Percentiles rank a stretch among this genome's conserved stretches.
Evolutionary conservation across 306 rosid genomes (phyloP).

Genomic region (Vicia villosa): DNA sequence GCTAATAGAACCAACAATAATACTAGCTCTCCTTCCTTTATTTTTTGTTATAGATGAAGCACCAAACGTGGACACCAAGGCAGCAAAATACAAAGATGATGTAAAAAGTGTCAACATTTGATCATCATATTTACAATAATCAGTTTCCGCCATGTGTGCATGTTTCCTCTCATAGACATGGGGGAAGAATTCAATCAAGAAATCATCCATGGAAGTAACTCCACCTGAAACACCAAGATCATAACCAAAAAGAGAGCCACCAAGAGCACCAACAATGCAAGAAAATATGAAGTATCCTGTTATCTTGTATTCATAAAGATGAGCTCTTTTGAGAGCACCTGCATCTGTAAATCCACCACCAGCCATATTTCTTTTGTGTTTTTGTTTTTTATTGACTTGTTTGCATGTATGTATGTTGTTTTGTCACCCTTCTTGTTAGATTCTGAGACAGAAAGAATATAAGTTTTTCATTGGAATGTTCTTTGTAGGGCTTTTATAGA

Average conservation of each 20-base stretch:
- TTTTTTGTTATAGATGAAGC: slow-evolving; percentile 56
- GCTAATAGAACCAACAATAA: slow-evolving; percentile 67
- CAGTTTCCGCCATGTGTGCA: slow-evolving; percentile 65
- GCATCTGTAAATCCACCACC: slow-evolving; percentile 58
- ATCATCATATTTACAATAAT: slow-evolving; percentile 85
- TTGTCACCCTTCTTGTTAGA: background rate
- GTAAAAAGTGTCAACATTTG: slow-evolving; percentile 78
- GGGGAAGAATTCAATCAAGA: slow-evolving; percentile 75
- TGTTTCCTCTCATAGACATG: slow-evolving; percentile 69
- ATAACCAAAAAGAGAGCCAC: slow-evolving; percentile 89
- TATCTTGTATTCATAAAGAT: slow-evolving; percentile 67
- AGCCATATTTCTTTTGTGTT: slow-evolving; percentile 50
- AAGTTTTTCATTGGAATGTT: background rate
- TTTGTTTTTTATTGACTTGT: background rate
- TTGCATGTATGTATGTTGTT: background rate
- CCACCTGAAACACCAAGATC: slow-evolving; percentile 98
- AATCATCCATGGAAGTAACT: slow-evolving; percentile 95
- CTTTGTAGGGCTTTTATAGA: background rate
- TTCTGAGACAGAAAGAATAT: background rate
- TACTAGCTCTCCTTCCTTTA: slow-evolving; percentile 49
- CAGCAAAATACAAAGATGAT: slow-evolving; percentile 81
- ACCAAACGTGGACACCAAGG: slow-evolving; percentile 64
- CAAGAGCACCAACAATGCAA: slow-evolving; percentile 81
- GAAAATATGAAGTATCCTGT: slow-evolving; percentile 64
- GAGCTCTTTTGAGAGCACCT: slow-evolving; percentile 55